These are phyloP conservation scores for Psophocarpus tetragonolobus DNA, from an alignment of 306 rosid genomes.

Conservation along the genomic window DNA sequence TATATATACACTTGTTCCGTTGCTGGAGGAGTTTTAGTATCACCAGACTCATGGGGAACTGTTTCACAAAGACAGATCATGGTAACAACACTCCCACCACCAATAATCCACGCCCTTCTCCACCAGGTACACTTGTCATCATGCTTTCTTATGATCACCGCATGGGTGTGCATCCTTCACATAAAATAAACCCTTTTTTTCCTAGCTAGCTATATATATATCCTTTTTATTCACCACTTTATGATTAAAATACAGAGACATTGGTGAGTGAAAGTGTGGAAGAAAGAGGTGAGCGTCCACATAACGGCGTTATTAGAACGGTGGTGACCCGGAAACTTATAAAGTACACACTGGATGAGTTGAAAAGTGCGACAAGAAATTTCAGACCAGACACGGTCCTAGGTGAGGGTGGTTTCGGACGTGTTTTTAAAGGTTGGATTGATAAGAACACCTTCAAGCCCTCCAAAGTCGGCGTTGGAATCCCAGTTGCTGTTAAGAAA, in stretches of 20 bases:
- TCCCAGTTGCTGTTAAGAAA: constrained; percentile 84
- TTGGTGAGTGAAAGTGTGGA: neutral
- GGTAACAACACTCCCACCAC: neutral
- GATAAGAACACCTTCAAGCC: constrained; percentile 60
- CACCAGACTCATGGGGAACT: constrained; percentile 39
- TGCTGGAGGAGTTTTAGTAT: neutral
- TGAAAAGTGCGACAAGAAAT: constrained; percentile 76
- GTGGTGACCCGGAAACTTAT: constrained; percentile 39
- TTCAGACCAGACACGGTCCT: constrained; percentile 71
- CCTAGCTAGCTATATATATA: neutral
- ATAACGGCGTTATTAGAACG: neutral
- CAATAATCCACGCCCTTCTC: neutral
- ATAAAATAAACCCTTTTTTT: too few species aligned
- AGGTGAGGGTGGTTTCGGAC: constrained; percentile 92
- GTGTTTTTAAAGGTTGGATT: constrained; percentile 92
- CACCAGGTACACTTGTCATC: constrained; percentile 13
- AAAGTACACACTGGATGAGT: constrained; percentile 54
- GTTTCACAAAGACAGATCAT: constrained; percentile 9
- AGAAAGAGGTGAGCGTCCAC: neutral
- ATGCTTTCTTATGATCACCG: too few species aligned
- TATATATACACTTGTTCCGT: neutral
- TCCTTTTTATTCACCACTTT: too few species aligned
- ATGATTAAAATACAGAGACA: neutral
- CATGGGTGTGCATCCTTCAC: neutral
- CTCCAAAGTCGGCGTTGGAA: constrained; percentile 63